These are phyloP conservation scores for Catenaria anguillulae DNA, from an alignment of 371 early-diverging fungal genomes.

Conservation along the genomic window DNA sequence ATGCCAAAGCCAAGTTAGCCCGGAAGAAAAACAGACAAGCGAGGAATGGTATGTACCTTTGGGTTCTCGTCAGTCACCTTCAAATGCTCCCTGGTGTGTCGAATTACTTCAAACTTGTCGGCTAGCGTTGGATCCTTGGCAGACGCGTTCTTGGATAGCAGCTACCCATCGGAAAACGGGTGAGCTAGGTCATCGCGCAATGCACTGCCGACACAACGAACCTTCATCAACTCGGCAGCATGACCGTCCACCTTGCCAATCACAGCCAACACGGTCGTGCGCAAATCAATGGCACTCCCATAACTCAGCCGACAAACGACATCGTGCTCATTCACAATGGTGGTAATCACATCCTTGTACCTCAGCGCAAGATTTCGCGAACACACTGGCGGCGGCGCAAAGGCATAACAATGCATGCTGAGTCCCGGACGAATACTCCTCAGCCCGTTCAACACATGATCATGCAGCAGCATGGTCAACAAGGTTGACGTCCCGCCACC, in stretches of 20 bases:
- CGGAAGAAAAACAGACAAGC: neutral
- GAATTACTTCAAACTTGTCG: neutral
- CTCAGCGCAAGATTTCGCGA: neutral
- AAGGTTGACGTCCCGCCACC: constrained; percentile 6
- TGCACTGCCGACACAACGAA: no score
- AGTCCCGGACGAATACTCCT: neutral
- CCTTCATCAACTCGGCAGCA: neutral
- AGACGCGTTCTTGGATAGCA: neutral
- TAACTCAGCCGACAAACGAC: constrained; percentile 5
- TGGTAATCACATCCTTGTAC: neutral
- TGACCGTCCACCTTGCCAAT: neutral
- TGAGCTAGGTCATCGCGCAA: no score
- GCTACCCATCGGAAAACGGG: no score
- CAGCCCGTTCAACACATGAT: no score
- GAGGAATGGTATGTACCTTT: neutral
- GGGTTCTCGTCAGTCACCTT: neutral
- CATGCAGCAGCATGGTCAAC: neutral
- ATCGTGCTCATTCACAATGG: neutral
- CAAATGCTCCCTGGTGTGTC: neutral
- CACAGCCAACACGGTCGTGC: constrained; percentile 4
- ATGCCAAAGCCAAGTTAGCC: neutral
- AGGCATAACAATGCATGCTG: constrained; percentile 4
- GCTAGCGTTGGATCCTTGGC: neutral
- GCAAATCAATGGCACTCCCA: neutral
- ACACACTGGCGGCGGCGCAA: constrained; percentile 5